Evolutionary conservation across 768 basidiomycete genomes (phyloP).

Genomic region (Leccinum broughii): DNA sequence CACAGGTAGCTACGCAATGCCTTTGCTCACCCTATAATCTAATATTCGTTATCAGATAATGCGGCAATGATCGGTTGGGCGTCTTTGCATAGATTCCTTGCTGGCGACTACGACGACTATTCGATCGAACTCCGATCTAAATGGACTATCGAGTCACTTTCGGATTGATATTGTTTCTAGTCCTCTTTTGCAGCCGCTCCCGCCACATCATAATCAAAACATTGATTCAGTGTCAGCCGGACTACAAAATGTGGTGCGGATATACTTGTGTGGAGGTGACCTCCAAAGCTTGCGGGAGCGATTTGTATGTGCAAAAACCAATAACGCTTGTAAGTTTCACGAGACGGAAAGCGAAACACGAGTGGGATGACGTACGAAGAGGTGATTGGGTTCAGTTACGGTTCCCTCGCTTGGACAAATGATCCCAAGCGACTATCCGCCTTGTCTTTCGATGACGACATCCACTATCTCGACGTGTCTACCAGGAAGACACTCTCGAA

Average conservation of each 20-base stretch:
- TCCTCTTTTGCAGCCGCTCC: background rate
- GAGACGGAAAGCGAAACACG: background rate
- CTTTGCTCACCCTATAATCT: background rate
- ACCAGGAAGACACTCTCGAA: too few relatives aligned
- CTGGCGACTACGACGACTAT: slow-evolving; percentile 60
- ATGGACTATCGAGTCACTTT: slow-evolving; percentile 71
- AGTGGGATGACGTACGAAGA: background rate
- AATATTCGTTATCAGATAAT: slow-evolving; percentile 60
- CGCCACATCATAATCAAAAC: background rate
- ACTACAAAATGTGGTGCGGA: background rate
- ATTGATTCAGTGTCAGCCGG: too few relatives aligned
- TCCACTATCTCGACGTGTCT: too few relatives aligned
- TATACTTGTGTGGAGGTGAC: background rate
- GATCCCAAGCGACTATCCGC: too few relatives aligned
- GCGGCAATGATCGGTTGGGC: slow-evolving; percentile 98
- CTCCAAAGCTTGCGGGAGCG: too few relatives aligned
- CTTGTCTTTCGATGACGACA: too few relatives aligned
- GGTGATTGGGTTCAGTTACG: too few relatives aligned
- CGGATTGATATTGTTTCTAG: background rate
- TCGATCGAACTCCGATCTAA: slow-evolving; percentile 60
- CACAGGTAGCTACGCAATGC: slow-evolving; percentile 55
- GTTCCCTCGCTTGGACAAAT: too few relatives aligned
- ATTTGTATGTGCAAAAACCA: background rate
- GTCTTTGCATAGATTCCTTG: slow-evolving; percentile 76
- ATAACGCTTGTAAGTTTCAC: background rate